Evolutionary conservation across 2,329 filamentous ascomycete species (phyloP), one percentile per base, ranked within the genome.

Genomic region (Tolypocladium nubicola): DNA sequence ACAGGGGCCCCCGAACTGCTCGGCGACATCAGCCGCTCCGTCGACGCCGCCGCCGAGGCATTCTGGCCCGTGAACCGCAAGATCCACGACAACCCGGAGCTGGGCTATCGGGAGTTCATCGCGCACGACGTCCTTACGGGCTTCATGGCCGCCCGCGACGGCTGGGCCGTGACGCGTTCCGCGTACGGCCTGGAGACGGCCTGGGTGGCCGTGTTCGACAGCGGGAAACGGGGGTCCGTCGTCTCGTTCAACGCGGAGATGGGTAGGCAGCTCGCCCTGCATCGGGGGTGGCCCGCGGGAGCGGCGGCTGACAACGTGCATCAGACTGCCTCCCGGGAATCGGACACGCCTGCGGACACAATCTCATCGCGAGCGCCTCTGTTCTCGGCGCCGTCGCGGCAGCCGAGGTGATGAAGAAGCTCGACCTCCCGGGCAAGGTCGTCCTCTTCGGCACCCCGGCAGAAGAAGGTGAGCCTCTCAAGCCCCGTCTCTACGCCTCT

Each of bases 341-440:
- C 13, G 78, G 78, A 37, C 78, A 81, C 62, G 76, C 77, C 11
- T 82, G 79, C 57, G 79, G 79, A 6, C 79, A 82, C 66, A 81
- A 82, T 59, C 71, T 79, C 50, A 80, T 33, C 7, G 30, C 30
- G 30, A 33, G 30, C 30, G 30, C 30, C 30, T 33, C 30, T 33
- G 30, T 33, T 33, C 30, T 33, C 30, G 30, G 30, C 30, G 30
- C 30, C 30, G 30, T 33, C 30, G 30, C 30, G 1, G 30, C 30
- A 33, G 30, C 30, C 8, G 30, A 33, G 7, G 30, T 33, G 30
- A 6, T 33, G 30, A 33, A 33, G 30, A 33, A 33, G 30, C 30
- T 33, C 30, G 7, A 33, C 30, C 30, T 33, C 3, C 7, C 30
- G 4, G 30, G 30, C 30, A 33, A 33, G 30, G 8, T 33, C 30